Evolutionary conservation across 805 yeast species (phyloP).

Genomic region (Cyberlindnera mrakii): DNA sequence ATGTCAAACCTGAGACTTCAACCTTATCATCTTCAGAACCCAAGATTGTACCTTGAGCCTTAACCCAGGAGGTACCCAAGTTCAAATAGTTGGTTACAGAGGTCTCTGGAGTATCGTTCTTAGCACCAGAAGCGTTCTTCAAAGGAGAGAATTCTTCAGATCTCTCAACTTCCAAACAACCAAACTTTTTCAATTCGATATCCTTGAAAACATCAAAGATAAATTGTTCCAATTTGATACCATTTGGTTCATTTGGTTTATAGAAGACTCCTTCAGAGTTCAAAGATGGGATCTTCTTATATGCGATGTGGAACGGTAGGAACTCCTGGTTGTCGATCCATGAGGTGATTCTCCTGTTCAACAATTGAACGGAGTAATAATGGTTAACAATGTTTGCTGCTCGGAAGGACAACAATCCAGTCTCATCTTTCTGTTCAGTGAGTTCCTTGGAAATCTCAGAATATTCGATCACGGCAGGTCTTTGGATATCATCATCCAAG

Average conservation of each 20-base stretch:
- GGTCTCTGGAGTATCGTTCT: constrained; percentile 79
- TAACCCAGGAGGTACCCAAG: constrained; percentile 72
- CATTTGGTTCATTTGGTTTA: constrained; percentile 77
- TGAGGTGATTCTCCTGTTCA: constrained; percentile 48
- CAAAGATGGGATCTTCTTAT: constrained; percentile 72
- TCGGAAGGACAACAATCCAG: constrained; percentile 63
- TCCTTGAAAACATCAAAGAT: constrained; percentile 93
- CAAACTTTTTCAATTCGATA: constrained; percentile 66
- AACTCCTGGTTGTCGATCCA: constrained; percentile 64
- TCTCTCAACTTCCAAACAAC: constrained; percentile 88
- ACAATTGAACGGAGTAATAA: constrained; percentile 79
- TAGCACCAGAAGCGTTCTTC: constrained; percentile 83
- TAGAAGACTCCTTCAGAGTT: constrained; percentile 38
- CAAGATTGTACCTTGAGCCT: constrained; percentile 60
- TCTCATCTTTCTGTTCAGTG: constrained; percentile 55
- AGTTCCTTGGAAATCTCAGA: constrained; percentile 79
- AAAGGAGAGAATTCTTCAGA: constrained; percentile 85
- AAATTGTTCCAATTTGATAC: constrained; percentile 92
- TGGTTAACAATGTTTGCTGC: constrained; percentile 98
- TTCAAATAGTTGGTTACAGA: constrained; percentile 59
- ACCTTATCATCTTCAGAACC: constrained; percentile 39
- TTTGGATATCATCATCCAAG: constrained; percentile 40
- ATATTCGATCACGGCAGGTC: constrained; percentile 92
- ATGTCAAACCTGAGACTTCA: constrained; percentile 72
- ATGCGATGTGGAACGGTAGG: constrained; percentile 93